Percentiles rank a stretch among this genome's conserved stretches.
Evolutionary conservation across 495 filamentous ascomycete genomes (phyloP).

Genomic region (Trichodelitschia bisporula): DNA sequence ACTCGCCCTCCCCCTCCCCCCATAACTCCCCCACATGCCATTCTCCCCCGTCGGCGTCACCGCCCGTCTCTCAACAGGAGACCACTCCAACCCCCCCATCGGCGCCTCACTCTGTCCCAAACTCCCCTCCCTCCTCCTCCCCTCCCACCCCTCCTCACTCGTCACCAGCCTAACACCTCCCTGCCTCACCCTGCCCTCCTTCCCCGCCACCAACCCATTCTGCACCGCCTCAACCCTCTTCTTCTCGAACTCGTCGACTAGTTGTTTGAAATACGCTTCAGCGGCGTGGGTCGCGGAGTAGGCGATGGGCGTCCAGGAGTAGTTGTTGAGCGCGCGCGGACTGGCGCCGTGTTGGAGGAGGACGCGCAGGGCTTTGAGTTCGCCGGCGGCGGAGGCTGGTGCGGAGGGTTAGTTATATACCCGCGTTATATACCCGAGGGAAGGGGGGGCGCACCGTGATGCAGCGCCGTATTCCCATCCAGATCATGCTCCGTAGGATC

Average conservation of each 20-base stretch:
- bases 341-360: constrained; percentile 44
- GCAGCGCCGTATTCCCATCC: constrained; percentile 54
- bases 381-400: constrained; percentile 39
- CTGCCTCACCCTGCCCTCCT: constrained; percentile 7
- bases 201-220: constrained; percentile 8
- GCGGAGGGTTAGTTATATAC: too few species aligned
- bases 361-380: constrained; percentile 46
- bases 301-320: constrained; percentile 44
- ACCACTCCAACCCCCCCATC: constrained; percentile 10
- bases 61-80: constrained; percentile 13
- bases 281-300: constrained; percentile 52
- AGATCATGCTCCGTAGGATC: constrained; percentile 21
- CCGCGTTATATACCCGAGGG: too few species aligned
- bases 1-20: too few species aligned
- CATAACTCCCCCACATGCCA: too few species aligned
- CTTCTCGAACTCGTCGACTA: constrained; percentile 31
- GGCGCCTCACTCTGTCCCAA: neutral
- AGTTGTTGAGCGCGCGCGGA: constrained; percentile 35
- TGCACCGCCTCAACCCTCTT: constrained; percentile 11
- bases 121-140: constrained; percentile 4
- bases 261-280: constrained; percentile 45
- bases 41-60: constrained; percentile 13
- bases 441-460: too few species aligned
- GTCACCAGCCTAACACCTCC: constrained; percentile 15
- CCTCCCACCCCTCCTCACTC: constrained; percentile 8